Base-by-base conservation (phyloP, 169 alveolate genomes). In the Plasmodium falciparum region DNA sequence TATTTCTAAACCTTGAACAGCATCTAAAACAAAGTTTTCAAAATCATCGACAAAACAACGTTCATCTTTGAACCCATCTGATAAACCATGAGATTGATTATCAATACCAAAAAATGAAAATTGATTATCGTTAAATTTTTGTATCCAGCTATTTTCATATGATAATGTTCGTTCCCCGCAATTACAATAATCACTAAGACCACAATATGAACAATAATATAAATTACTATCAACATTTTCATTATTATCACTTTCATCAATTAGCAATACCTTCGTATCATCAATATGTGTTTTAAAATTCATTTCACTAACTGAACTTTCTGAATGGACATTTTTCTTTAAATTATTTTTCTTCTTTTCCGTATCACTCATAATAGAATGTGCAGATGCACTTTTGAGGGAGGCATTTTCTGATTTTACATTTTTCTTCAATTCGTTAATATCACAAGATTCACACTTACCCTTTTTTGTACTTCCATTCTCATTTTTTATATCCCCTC, bases 31-130 rank as follows among this genome's bases (percentile, higher is more conserved):
- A 26, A 93, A 33, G 39, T 88, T 72, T 0, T 93, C 93, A 47
- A 93, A 75, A 15, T 76, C 63, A 9, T 50, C 74, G 24, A 75
- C 59, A 73, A 72, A 93, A 73, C 93, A 88, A 12, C 96, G 73
- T 20, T 69, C 43, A 43, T 85, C 93, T 24, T 33, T 17, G 9
- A 62, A 26, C 5, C 95, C 94, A 63, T 92, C 95, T 7, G 96
- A 93, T 69, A 93, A 29, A 33, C 96, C 96, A 17, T 91, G 94
- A 4, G 95, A 91, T 61, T 93, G 96, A 26, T 74, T 93, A 72
- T 93, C 96, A 22, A 93, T 88, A 0, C 94, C 95, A 63, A 91
- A 91, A 54, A 89, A 88, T 1, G 91, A 80, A 73, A 85, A 93
- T 2, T 93, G 89, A 54, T 91, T 73, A n/a, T 91, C 58, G 58